A percentile compares a stretch with the other conserved stretches of the same genome.
These are phyloP conservation scores for Naegleria lovaniensis DNA, from an alignment of 208 protist genomes.

Conservation along the genomic window DNA sequence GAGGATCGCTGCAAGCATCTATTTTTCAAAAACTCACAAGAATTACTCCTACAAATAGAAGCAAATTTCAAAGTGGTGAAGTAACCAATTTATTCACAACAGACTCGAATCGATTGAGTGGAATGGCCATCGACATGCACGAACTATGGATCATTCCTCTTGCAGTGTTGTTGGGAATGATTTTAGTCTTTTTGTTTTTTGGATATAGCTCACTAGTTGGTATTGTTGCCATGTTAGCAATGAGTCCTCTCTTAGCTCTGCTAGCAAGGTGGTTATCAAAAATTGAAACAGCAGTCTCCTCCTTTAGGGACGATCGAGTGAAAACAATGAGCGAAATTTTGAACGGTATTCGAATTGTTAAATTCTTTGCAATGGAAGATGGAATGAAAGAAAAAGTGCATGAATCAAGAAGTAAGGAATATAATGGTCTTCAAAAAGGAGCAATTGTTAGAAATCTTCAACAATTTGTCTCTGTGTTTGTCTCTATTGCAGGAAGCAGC, in stretches of 20 bases:
- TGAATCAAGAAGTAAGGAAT: slow-evolving; percentile 52
- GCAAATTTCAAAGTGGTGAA: neutral
- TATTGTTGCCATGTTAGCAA: slow-evolving; percentile 53
- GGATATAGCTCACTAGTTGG: slow-evolving; percentile 63
- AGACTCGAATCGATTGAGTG: neutral
- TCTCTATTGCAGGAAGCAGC: neutral
- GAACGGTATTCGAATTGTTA: slow-evolving; percentile 75
- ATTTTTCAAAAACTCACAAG: neutral
- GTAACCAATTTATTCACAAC: neutral
- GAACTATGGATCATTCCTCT: slow-evolving; percentile 54
- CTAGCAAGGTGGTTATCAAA: slow-evolving; percentile 48
- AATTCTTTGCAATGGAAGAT: slow-evolving; percentile 77
- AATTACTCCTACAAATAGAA: neutral
- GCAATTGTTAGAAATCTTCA: neutral
- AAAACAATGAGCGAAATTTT: slow-evolving; percentile 79
- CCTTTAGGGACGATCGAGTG: slow-evolving; percentile 67
- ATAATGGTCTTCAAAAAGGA: neutral
- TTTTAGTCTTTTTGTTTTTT: slow-evolving; percentile 53
- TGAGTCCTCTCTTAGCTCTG: slow-evolving; percentile 60
- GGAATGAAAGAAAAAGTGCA: slow-evolving; percentile 52
- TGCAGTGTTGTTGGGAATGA: slow-evolving; percentile 55
- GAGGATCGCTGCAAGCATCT: neutral
- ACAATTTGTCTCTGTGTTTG: neutral
- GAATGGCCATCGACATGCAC: slow-evolving; percentile 45
- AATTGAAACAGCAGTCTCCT: slow-evolving; percentile 37